These are phyloP conservation scores for Cardamine chenopodiifolia DNA, from an alignment of 345 rosid genomes.

Conservation along the genomic window DNA sequence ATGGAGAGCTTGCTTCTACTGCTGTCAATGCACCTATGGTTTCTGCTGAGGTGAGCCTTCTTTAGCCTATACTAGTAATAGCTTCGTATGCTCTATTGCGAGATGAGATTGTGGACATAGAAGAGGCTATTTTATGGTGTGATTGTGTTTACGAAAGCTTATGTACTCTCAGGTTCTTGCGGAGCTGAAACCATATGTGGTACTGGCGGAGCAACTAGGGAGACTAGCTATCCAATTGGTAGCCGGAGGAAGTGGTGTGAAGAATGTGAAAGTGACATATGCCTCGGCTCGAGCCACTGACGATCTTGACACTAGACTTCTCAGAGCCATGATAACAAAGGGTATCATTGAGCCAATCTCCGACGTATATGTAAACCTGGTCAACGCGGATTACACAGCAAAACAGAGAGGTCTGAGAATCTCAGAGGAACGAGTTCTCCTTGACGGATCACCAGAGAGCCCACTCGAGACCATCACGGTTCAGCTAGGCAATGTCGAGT, in stretches of 20 bases:
- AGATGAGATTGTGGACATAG: background rate
- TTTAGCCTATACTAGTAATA: background rate
- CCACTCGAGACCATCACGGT: constrained; percentile 74
- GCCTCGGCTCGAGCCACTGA: constrained; percentile 75
- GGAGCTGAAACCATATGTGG: constrained; percentile 75
- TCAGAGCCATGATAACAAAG: constrained; percentile 81
- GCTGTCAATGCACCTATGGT: constrained; percentile 93
- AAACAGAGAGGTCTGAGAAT: constrained; percentile 78
- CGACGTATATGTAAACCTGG: constrained; percentile 68
- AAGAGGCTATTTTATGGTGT: background rate
- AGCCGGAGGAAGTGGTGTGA: constrained; percentile 79
- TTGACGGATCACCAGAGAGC: constrained; percentile 73
- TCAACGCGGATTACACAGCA: constrained; percentile 80
- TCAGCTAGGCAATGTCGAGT: constrained; percentile 74
- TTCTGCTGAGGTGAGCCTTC: constrained; percentile 67
- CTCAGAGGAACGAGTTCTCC: constrained; percentile 62
- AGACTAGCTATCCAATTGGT: constrained; percentile 76
- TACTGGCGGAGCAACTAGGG: constrained; percentile 70
- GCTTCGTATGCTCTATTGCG: background rate
- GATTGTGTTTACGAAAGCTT: background rate
- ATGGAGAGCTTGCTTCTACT: constrained; percentile 83
- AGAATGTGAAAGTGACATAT: constrained; percentile 64
- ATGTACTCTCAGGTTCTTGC: constrained; percentile 56
- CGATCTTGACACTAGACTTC: constrained; percentile 84
- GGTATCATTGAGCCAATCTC: constrained; percentile 84